phyloP scores from a whole-genome alignment of 2,329 filamentous ascomycete genomes.

The Phoma sp. region DNA sequence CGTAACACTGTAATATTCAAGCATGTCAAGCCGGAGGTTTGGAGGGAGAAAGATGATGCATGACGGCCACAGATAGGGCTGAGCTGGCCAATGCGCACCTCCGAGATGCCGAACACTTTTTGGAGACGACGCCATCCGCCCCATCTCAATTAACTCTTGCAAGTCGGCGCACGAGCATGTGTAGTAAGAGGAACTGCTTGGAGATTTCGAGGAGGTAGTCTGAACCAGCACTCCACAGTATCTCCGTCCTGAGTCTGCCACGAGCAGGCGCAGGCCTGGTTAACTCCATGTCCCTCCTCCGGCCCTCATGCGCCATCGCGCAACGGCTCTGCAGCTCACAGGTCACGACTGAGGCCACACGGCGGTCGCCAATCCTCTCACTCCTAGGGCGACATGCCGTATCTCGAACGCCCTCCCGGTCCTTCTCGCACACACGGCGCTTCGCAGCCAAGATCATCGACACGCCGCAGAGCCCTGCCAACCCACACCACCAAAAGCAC shows the following conservation, averaged over 20 bases:
- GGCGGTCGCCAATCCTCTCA: constrained; percentile 28
- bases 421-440: constrained; percentile 33
- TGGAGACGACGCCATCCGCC: constrained; percentile 7
- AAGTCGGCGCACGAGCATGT: constrained; percentile 8
- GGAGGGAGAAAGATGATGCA: neutral
- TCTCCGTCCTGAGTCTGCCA: neutral
- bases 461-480: constrained; percentile 29
- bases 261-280: constrained; percentile 12
- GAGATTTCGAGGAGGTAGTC: constrained; percentile 1
- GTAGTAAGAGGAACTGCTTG: constrained; percentile 2
- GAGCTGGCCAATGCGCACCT: constrained; percentile 18
- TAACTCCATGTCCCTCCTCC: constrained; percentile 38
- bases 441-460: constrained; percentile 34
- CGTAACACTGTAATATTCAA: neutral
- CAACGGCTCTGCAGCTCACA: constrained; percentile 35
- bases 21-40: neutral
- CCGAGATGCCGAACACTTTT: constrained; percentile 24
- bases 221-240: neutral
- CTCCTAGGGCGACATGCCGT: constrained; percentile 20
- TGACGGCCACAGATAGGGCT: neutral
- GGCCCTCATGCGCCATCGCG: constrained; percentile 33
- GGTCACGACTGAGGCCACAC: constrained; percentile 15
- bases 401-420: constrained; percentile 26
- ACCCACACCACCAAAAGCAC: constrained; percentile 20
- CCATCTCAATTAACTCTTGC: neutral